These are phyloP conservation scores for Eimeria sp. DNA, from an alignment of 169 alveolate species.

Conservation along the genomic window DNA sequence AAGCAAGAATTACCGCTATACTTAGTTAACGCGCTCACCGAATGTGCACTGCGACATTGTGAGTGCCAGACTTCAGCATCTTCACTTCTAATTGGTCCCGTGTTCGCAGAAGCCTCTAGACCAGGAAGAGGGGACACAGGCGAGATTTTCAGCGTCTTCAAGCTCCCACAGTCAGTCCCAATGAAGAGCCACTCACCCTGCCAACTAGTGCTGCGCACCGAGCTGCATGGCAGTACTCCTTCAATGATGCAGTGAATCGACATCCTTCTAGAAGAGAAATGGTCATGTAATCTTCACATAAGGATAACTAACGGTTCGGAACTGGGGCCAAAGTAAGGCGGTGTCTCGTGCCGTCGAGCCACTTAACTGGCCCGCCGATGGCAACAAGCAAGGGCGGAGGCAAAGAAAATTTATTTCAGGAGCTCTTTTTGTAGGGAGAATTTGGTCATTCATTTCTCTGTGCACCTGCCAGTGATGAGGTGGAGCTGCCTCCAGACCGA, in stretches of 20 bases:
- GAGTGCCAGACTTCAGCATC: neutral
- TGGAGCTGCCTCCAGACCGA: neutral
- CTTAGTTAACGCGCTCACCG: neutral
- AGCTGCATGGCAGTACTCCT: constrained; percentile 14
- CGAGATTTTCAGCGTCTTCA: constrained; percentile 13
- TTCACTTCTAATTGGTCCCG: neutral
- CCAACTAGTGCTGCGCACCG: constrained; percentile 62
- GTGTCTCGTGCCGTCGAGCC: neutral
- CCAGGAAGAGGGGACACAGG: constrained; percentile 8
- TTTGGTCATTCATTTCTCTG: neutral
- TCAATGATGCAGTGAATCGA: constrained; percentile 3
- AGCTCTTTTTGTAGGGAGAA: neutral
- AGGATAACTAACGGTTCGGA: neutral
- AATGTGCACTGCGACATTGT: constrained; percentile 25
- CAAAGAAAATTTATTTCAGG: neutral
- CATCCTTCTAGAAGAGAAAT: neutral
- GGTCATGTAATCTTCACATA: neutral
- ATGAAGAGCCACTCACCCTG: constrained; percentile 45
- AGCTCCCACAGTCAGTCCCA: constrained; percentile 45
- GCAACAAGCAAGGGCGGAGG: neutral
- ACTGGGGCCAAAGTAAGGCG: neutral
- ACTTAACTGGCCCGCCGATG: neutral
- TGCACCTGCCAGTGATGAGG: constrained; percentile 9
- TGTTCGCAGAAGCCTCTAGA: neutral
- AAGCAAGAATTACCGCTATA: neutral